These are phyloP conservation scores for Lepiota subincarnata DNA, from an alignment of 768 basidiomycete genomes.

Conservation along the genomic window DNA sequence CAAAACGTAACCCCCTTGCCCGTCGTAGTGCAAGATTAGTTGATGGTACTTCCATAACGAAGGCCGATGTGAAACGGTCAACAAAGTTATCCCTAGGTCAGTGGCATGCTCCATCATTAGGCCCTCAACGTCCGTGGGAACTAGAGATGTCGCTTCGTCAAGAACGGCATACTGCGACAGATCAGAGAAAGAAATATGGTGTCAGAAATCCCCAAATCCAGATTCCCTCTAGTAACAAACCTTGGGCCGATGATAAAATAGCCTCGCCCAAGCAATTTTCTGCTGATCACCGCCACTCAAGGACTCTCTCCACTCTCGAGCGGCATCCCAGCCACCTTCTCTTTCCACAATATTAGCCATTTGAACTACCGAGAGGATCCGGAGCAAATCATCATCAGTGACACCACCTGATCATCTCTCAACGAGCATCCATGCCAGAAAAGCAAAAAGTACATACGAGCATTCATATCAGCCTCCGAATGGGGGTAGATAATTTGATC, in stretches of 20 bases:
- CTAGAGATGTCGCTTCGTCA: constrained; percentile 94
- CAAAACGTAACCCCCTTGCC: constrained; percentile 95
- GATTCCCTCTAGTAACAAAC: constrained; percentile 30
- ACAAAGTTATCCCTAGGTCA: constrained; percentile 79
- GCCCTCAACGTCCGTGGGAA: constrained; percentile 89
- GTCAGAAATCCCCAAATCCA: neutral
- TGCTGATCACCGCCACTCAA: constrained; percentile 96
- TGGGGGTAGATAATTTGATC: constrained; percentile 98
- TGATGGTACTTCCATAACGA: constrained; percentile 92
- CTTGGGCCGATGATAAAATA: constrained; percentile 95
- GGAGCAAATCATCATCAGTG: constrained; percentile 69
- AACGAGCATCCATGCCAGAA: constrained; percentile 9
- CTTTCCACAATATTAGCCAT: constrained; percentile 86
- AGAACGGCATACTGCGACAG: constrained; percentile 80
- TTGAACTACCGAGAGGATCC: constrained; percentile 72
- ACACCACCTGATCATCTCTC: constrained; percentile 46
- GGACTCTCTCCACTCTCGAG: constrained; percentile 91
- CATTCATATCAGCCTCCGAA: constrained; percentile 72
- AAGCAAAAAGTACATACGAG: constrained; percentile 43
- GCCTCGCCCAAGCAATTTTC: constrained; percentile 92
- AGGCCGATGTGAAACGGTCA: constrained; percentile 94
- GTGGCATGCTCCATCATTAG: constrained; percentile 94
- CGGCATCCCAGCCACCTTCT: constrained; percentile 93
- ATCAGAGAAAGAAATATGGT: neutral
- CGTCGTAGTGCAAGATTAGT: constrained; percentile 87